Evolutionary conservation across 768 basidiomycete genomes (phyloP).

Genomic region (Lactarius akahatsu): DNA sequence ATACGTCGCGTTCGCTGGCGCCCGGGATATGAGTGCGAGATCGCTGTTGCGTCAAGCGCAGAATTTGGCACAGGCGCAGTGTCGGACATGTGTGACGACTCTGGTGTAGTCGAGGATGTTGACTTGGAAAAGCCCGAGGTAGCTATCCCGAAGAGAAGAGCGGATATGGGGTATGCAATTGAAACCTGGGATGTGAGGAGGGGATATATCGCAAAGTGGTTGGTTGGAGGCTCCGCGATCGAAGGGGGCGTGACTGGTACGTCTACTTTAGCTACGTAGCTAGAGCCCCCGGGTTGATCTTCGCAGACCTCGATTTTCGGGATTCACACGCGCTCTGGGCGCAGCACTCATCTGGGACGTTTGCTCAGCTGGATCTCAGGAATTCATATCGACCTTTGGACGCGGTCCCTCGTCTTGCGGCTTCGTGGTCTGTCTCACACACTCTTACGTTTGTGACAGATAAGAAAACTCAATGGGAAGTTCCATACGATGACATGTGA

Average conservation of each 20-base stretch:
- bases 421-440: slow-evolving; percentile 66
- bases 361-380: slow-evolving; percentile 76
- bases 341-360: slow-evolving; percentile 70
- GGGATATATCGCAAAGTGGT: slow-evolving; percentile 82
- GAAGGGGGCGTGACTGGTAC: slow-evolving; percentile 78
- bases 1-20: slow-evolving; percentile 76
- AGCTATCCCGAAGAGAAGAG: slow-evolving; percentile 18
- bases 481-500: slow-evolving; percentile 78
- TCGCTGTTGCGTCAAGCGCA: slow-evolving; percentile 69
- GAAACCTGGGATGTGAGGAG: slow-evolving; percentile 89
- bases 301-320: slow-evolving; percentile 62
- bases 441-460: slow-evolving; percentile 68
- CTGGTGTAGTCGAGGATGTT: slow-evolving; percentile 1
- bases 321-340: slow-evolving; percentile 74
- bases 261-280: slow-evolving; percentile 25
- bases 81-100: slow-evolving; percentile 30
- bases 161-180: slow-evolving; percentile 52
- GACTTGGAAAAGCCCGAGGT: slow-evolving; percentile 24
- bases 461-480: slow-evolving; percentile 51
- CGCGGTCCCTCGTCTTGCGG: slow-evolving; percentile 58
- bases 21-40: slow-evolving; percentile 71
- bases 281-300: background rate
- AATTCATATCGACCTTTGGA: slow-evolving; percentile 64
- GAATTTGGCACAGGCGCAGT: slow-evolving; percentile 46
- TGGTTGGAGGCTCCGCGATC: slow-evolving; percentile 56